phyloP scores from a whole-genome alignment of 2,329 filamentous ascomycete species.

The Alternaria ethzedia region DNA sequence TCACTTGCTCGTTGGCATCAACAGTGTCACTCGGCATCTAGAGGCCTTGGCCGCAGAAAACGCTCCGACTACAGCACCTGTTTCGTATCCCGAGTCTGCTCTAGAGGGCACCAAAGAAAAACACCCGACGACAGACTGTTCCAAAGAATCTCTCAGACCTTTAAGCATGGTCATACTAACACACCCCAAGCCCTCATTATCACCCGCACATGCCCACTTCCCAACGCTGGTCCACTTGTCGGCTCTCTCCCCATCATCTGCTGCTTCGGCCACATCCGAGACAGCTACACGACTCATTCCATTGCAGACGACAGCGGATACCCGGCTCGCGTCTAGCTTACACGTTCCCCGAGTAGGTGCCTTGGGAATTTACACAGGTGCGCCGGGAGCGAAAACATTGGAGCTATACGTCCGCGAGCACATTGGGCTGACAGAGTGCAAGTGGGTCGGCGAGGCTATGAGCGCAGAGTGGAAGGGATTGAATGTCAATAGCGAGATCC shows the following conservation, averaged over 20 bases:
- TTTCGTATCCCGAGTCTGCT: neutral
- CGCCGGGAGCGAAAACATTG: slow-evolving; percentile 64
- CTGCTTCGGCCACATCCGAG: neutral
- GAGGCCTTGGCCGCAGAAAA: slow-evolving; percentile 51
- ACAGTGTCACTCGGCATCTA: slow-evolving; percentile 67
- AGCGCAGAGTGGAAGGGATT: slow-evolving; percentile 53
- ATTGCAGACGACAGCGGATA: slow-evolving; percentile 66
- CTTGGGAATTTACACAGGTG: slow-evolving; percentile 63
- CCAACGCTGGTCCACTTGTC: slow-evolving; percentile 41
- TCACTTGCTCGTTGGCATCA: slow-evolving; percentile 69
- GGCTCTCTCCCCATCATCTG: slow-evolving; percentile 8
- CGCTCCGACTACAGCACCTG: slow-evolving; percentile 18
- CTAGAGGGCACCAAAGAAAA: neutral
- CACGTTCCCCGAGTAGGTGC: slow-evolving; percentile 70
- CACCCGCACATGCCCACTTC: slow-evolving; percentile 43
- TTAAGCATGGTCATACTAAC: slow-evolving; percentile 41
- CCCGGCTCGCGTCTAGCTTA: slow-evolving; percentile 63
- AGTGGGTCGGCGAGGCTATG: slow-evolving; percentile 62
- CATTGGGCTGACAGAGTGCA: slow-evolving; percentile 60
- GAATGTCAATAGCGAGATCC: slow-evolving; percentile 37
- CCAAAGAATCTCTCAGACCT: neutral
- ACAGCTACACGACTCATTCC: slow-evolving; percentile 64
- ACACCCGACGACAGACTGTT: neutral
- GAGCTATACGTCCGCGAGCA: slow-evolving; percentile 62
- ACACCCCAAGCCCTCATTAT: slow-evolving; percentile 41